Conservation (phyloP, 257 asterid species). For the Gentiana straminea region DNA sequence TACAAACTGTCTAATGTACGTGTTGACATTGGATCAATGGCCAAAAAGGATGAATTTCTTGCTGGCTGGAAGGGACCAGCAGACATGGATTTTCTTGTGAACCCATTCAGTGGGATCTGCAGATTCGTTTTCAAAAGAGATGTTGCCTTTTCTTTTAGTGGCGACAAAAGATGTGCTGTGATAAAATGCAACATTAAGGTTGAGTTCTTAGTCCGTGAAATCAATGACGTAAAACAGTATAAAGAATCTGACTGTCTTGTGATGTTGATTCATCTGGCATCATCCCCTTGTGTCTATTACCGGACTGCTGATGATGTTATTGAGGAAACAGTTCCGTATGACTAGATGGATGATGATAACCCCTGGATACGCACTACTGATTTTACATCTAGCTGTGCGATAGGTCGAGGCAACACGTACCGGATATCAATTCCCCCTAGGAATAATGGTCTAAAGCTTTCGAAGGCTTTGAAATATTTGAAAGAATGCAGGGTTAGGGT, state of each 20-base stretch:
- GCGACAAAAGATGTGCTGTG: constrained; percentile 26
- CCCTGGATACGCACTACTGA: constrained; percentile 94
- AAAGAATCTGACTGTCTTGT: constrained; percentile 24
- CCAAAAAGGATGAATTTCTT: constrained; percentile 43
- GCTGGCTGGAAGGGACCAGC: constrained; percentile 63
- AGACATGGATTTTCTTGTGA: constrained; percentile 67
- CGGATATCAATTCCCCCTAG: constrained; percentile 54
- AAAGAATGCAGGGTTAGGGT: constrained; percentile 30
- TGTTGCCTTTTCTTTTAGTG: constrained; percentile 47
- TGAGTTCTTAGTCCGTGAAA: constrained; percentile 60
- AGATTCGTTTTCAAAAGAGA: constrained; percentile 51
- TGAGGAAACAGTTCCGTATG: constrained; percentile 55
- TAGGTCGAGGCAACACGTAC: constrained; percentile 73
- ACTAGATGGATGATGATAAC: constrained; percentile 83
- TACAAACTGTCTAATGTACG: constrained; percentile 37
- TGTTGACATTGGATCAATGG: constrained; percentile 56
- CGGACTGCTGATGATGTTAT: constrained; percentile 91
- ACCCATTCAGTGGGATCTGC: constrained; percentile 68
- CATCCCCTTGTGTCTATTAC: constrained; percentile 61
- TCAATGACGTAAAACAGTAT: constrained; percentile 39
- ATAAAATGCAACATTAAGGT: constrained; percentile 67
- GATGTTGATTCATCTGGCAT: constrained; percentile 51
- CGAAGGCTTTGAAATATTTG: constrained; percentile 40
- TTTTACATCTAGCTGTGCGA: constrained; percentile 63
- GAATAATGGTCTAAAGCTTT: constrained; percentile 23